Conservation (phyloP, 1,139 yeast genomes). For the Geotrichum klebahnii region DNA sequence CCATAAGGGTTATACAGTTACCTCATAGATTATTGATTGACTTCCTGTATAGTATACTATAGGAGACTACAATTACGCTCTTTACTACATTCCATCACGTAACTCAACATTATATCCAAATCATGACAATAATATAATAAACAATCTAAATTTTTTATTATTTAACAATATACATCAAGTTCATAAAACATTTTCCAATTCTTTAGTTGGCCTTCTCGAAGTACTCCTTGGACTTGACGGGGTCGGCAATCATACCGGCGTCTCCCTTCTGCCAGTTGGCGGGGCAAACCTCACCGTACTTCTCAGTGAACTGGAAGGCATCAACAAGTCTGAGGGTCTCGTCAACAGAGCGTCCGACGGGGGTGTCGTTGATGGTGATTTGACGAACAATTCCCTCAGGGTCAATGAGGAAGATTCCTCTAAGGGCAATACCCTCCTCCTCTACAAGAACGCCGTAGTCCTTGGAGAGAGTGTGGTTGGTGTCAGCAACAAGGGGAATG, state of each 20-base stretch:
- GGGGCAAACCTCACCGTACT: constrained; percentile 97
- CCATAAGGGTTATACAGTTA: too few species aligned
- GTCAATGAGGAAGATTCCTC: constrained; percentile 97
- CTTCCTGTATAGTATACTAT: too few species aligned
- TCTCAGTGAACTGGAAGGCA: constrained; percentile 98
- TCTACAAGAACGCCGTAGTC: constrained; percentile 96
- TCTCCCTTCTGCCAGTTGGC: constrained; percentile 99
- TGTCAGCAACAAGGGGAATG: constrained; percentile 93
- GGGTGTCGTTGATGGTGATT: constrained; percentile 94
- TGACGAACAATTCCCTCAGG: constrained; percentile 94
- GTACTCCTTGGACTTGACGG: constrained; percentile 77
- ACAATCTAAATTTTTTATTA: background rate
- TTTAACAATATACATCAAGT: background rate
- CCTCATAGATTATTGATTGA: too few species aligned
- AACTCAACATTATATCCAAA: too few species aligned
- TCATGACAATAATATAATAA: too few species aligned
- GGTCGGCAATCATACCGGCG: constrained; percentile 88
- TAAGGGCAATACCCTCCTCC: constrained; percentile 93
- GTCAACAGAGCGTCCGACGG: constrained; percentile 97
- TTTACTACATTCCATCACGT: too few species aligned
- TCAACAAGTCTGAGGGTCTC: constrained; percentile 96
- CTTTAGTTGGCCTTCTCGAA: constrained; percentile 53
- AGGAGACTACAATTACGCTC: too few species aligned
- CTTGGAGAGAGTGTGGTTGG: constrained; percentile 88
- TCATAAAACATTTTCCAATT: background rate